These are phyloP conservation scores for Eucalyptus leucophloia DNA, from an alignment of 345 rosid genomes.

Conservation along the genomic window DNA sequence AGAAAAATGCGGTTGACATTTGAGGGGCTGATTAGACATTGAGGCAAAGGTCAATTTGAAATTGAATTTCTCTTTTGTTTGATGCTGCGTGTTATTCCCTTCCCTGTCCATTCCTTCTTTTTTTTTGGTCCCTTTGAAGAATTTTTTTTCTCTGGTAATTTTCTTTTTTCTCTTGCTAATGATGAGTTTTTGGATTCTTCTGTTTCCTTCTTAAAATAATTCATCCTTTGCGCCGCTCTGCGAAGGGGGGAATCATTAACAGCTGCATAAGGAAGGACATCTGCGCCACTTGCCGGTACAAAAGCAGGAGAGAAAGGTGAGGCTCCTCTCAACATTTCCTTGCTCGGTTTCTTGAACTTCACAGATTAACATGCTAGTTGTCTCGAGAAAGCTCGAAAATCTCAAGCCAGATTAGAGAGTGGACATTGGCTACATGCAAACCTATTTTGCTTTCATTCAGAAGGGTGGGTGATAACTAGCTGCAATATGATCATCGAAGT, in stretches of 20 bases:
- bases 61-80: neutral
- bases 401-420: neutral
- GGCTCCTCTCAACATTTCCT: neutral
- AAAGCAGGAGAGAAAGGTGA: neutral
- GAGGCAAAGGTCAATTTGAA: conserved; percentile 17
- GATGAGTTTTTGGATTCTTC: neutral
- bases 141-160: neutral
- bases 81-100: neutral
- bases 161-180: neutral
- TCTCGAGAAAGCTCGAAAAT: neutral
- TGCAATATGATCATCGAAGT: neutral
- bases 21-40: conserved; percentile 11
- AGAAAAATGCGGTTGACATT: conserved; percentile 34
- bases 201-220: neutral
- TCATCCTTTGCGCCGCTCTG: neutral
- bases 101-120: neutral
- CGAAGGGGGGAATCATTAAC: neutral
- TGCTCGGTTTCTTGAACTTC: neutral
- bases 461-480: neutral
- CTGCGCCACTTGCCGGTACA: neutral
- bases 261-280: neutral
- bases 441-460: neutral
- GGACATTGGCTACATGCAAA: neutral
- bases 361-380: neutral
- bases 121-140: neutral